These are phyloP conservation scores for Aspergillus awamori DNA, from an alignment of 2,329 filamentous ascomycete species.

Conservation along the genomic window DNA sequence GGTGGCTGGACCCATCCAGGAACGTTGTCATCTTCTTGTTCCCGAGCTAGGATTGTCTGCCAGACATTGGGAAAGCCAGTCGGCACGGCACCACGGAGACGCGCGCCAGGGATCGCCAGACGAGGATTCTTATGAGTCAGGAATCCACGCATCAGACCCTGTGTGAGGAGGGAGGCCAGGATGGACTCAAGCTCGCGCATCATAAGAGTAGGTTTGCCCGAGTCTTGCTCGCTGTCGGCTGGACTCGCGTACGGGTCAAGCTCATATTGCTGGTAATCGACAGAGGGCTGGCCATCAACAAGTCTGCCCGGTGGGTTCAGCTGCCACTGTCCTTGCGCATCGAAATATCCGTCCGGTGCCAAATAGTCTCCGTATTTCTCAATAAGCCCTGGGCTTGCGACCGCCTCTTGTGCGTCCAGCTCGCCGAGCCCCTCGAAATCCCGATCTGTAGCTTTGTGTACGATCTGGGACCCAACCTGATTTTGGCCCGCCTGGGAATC, in stretches of 20 bases:
- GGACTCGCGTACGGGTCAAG: constrained; percentile 60
- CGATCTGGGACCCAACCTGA: constrained; percentile 32
- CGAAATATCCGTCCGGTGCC: constrained; percentile 38
- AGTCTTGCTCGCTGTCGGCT: constrained; percentile 21
- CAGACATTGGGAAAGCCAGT: constrained; percentile 71
- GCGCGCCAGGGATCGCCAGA: constrained; percentile 79
- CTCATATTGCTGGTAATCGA: constrained; percentile 49
- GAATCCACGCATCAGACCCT: constrained; percentile 81
- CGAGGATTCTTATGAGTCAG: constrained; percentile 74
- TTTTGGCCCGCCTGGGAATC: constrained; percentile 19
- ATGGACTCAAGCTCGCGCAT: constrained; percentile 72
- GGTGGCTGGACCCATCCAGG: constrained; percentile 71
- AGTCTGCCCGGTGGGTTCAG: constrained; percentile 28
- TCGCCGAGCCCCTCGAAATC: constrained; percentile 35
- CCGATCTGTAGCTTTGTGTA: constrained; percentile 34
- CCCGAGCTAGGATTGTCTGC: constrained; percentile 65
- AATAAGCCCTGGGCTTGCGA: constrained; percentile 19
- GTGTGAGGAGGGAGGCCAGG: constrained; percentile 74
- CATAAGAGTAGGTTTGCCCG: constrained; percentile 48
- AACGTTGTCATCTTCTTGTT: constrained; percentile 64
- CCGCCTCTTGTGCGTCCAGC: constrained; percentile 12
- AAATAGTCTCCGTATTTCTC: constrained; percentile 41
- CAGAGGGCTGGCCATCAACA: constrained; percentile 33
- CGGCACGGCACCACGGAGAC: constrained; percentile 42
- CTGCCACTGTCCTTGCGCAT: constrained; percentile 33